Evolutionary conservation across 164 flowering plant genomes (phyloP).

Genomic region (Taxillus chinensis): DNA sequence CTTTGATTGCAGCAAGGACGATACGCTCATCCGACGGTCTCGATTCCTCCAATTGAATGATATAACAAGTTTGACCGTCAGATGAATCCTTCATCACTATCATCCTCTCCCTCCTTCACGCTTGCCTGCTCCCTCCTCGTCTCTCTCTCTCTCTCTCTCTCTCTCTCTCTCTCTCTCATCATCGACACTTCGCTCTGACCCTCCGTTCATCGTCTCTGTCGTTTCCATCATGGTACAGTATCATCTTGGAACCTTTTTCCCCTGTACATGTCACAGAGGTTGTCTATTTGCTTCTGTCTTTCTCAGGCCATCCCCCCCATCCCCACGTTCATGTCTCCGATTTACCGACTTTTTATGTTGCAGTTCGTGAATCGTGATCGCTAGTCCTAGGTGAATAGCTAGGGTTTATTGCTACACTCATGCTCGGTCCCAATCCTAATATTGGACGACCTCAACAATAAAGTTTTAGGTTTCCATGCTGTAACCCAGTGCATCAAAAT

Average conservation of each 20-base stretch:
- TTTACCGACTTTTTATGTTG: not conserved
- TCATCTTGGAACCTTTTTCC: not conserved
- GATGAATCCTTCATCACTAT: too few relatives aligned
- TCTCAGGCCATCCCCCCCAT: too few relatives aligned
- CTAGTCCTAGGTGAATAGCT: not conserved
- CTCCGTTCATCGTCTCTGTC: not conserved
- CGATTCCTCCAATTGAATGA: too few relatives aligned
- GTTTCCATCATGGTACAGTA: not conserved
- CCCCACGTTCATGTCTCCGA: not conserved
- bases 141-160: constrained; percentile 1
- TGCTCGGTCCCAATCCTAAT: too few relatives aligned
- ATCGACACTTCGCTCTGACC: not conserved
- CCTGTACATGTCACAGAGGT: not conserved
- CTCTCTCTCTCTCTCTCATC: constrained; percentile 1
- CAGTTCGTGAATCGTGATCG: not conserved
- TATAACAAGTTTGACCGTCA: too few relatives aligned
- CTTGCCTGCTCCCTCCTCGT: not conserved
- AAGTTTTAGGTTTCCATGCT: too few relatives aligned
- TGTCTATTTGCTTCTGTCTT: too few relatives aligned
- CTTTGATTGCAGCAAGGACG: too few relatives aligned
- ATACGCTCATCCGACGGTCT: too few relatives aligned
- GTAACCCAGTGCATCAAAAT: too few relatives aligned
- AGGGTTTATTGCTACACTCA: not conserved
- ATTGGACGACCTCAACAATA: too few relatives aligned
- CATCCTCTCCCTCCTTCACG: too few relatives aligned